phyloP scores from a whole-genome alignment of 768 basidiomycete genomes.

The Boletus sensibilis region DNA sequence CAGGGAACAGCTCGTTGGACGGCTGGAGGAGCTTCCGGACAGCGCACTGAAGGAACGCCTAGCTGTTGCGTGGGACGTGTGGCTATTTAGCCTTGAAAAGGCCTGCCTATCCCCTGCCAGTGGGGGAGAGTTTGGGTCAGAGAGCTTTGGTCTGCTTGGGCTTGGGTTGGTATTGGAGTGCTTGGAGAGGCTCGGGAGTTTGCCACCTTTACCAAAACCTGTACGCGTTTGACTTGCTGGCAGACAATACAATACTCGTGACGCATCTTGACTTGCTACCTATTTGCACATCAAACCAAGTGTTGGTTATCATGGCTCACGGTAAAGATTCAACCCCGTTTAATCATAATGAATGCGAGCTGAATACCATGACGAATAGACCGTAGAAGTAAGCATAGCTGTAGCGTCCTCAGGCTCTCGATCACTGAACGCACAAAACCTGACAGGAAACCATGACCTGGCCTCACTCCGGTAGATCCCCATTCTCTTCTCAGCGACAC shows the following conservation, averaged over 20 bases:
- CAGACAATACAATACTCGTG: neutral
- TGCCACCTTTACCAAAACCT: slow-evolving; percentile 22
- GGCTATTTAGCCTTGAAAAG: slow-evolving; percentile 52
- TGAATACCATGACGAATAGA: slow-evolving; percentile 12
- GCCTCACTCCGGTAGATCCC: slow-evolving; percentile 15
- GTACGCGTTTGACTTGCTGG: slow-evolving; percentile 4
- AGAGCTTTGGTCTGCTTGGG: slow-evolving; percentile 69
- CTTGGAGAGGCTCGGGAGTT: slow-evolving; percentile 42
- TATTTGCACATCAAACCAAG: neutral
- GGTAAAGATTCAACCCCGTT: slow-evolving; percentile 13
- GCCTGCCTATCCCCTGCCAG: slow-evolving; percentile 19
- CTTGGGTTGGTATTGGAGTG: slow-evolving; percentile 59
- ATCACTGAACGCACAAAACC: neutral
- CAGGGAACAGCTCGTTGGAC: slow-evolving; percentile 37
- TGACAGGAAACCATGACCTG: slow-evolving; percentile 11
- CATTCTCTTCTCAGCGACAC: neutral
- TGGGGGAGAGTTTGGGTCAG: slow-evolving; percentile 43
- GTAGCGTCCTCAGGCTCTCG: neutral
- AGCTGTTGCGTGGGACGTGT: slow-evolving; percentile 60
- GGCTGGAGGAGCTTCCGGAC: slow-evolving; percentile 22
- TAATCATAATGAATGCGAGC: neutral
- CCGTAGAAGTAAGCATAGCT: slow-evolving; percentile 12
- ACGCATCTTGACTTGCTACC: neutral
- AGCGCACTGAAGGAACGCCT: slow-evolving; percentile 41
- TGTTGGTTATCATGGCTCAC: slow-evolving; percentile 11